A percentile compares a stretch with the other conserved stretches of the same genome.
These are phyloP conservation scores for Leccinum rimulosum DNA, from an alignment of 768 basidiomycete species.

Conservation along the genomic window DNA sequence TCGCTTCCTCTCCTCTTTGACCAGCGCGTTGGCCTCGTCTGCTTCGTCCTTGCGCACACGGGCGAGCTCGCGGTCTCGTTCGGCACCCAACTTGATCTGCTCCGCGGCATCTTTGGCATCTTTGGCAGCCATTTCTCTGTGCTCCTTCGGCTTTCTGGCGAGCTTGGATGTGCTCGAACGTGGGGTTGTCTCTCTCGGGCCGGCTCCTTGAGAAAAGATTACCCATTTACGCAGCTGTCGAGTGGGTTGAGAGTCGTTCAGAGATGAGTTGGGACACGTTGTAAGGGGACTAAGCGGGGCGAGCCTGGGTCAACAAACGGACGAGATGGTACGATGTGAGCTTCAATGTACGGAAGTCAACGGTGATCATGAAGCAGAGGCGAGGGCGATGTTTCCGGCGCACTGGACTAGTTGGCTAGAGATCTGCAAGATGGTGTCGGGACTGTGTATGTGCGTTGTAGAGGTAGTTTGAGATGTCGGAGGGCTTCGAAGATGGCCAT, in stretches of 20 bases:
- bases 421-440: too few relatives aligned
- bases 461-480: too few relatives aligned
- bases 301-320: too few relatives aligned
- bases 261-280: neutral
- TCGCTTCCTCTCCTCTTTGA: neutral
- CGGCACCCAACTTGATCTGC: neutral
- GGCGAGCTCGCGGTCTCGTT: neutral
- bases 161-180: neutral
- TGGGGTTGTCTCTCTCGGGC: neutral
- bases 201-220: neutral
- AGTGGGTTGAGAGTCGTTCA: neutral
- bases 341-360: too few relatives aligned
- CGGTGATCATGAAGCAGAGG: too few relatives aligned
- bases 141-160: neutral
- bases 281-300: too few relatives aligned
- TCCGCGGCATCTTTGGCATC: neutral
- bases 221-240: constrained; percentile 8
- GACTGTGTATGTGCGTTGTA: too few relatives aligned
- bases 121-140: neutral
- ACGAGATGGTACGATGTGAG: too few relatives aligned
- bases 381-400: too few relatives aligned
- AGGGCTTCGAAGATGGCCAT: too few relatives aligned
- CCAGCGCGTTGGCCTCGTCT: neutral
- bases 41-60: neutral
- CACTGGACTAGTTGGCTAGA: too few relatives aligned